phyloP scores from a whole-genome alignment of 495 filamentous ascomycete species.

The Aspergillus sclerotiicarbonarius region DNA sequence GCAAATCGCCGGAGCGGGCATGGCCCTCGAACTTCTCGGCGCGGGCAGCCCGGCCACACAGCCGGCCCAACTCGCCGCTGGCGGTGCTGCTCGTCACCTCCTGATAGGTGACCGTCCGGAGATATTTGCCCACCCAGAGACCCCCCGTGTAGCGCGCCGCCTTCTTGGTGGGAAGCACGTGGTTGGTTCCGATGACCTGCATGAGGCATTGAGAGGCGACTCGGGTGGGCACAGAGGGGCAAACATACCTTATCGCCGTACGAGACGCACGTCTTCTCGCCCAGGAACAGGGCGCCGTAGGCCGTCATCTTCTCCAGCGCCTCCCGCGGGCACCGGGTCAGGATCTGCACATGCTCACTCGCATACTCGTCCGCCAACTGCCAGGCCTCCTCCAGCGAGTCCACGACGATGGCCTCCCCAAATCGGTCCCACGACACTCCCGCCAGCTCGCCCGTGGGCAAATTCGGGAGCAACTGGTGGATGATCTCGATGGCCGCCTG shows the following conservation, averaged over 20 bases:
- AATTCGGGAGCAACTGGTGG: conserved; percentile 36
- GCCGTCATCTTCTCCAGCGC: conserved; percentile 51
- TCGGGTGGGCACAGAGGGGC: no score
- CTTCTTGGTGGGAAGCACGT: conserved; percentile 50
- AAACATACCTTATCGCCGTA: conserved; percentile 44
- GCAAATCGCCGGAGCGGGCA: conserved; percentile 47
- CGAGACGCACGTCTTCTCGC: conserved; percentile 53
- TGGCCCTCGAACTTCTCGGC: conserved; percentile 56
- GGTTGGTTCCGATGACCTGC: conserved; percentile 54
- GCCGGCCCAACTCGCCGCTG: conserved; percentile 48
- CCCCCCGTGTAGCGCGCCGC: conserved; percentile 50
- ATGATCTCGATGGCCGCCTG: conserved; percentile 37
- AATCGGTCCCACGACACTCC: conserved; percentile 44
- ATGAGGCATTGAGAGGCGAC: no score
- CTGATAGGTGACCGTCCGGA: conserved; percentile 53
- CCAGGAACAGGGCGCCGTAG: conserved; percentile 52
- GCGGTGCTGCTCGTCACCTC: conserved; percentile 44
- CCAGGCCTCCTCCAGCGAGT: conserved; percentile 45
- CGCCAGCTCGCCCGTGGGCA: conserved; percentile 45
- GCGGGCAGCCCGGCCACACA: conserved; percentile 50
- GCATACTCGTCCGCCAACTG: conserved; percentile 51
- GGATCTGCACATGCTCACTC: conserved; percentile 54
- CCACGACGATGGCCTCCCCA: conserved; percentile 48
- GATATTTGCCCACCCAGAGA: conserved; percentile 53
- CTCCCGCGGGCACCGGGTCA: conserved; percentile 46